Evolutionary conservation across 176 grass and related monocot genomes (phyloP).

Genomic region (Phragmites australis): DNA sequence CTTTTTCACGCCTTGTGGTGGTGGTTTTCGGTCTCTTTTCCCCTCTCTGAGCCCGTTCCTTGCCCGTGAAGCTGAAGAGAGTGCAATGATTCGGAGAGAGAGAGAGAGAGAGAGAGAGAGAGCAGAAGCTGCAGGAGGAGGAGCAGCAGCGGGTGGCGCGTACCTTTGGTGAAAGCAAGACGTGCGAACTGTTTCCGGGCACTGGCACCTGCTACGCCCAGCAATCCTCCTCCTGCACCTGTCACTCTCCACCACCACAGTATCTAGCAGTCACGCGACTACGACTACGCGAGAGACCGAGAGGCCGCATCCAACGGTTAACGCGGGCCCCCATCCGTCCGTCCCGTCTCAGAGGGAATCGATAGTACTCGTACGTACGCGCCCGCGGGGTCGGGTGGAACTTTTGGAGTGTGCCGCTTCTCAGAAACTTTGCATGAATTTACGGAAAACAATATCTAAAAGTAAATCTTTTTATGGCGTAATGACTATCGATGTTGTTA

Average conservation of each 20-base stretch:
- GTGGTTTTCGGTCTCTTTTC: neutral
- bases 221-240: neutral
- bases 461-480: too few relatives aligned
- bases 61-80: slow-evolving; percentile 30
- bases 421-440: too few relatives aligned
- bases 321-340: neutral
- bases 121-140: neutral
- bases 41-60: slow-evolving; percentile 20
- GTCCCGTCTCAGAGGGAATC: neutral
- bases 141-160: slow-evolving; percentile 25
- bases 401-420: too few relatives aligned
- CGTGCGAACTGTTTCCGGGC: slow-evolving; percentile 42
- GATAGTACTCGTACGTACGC: too few relatives aligned
- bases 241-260: neutral
- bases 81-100: slow-evolving; percentile 13
- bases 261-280: too few relatives aligned
- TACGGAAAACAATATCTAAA: too few relatives aligned
- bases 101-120: neutral
- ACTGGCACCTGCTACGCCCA: neutral
- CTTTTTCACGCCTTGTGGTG: slow-evolving; percentile 24
- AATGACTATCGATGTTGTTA: too few relatives aligned
- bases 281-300: too few relatives aligned
- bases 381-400: too few relatives aligned
- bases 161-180: slow-evolving; percentile 63
- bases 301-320: neutral